Evolutionary conservation across 768 basidiomycete species (phyloP).

Genomic region (Mycena vulgaris): DNA sequence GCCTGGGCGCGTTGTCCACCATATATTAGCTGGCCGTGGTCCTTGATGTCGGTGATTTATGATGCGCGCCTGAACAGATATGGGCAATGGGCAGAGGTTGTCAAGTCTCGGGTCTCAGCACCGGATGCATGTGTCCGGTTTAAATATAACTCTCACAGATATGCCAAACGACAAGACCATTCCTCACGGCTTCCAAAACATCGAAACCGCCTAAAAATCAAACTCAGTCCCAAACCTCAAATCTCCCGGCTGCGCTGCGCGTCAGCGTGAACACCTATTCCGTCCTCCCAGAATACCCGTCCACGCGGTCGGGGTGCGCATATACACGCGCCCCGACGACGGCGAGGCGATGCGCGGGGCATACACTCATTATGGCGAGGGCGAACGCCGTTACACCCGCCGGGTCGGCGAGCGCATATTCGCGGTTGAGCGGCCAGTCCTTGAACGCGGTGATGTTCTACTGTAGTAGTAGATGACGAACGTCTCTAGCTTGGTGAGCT

Average conservation of each 20-base stretch:
- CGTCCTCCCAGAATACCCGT: not conserved
- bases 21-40: too few relatives aligned
- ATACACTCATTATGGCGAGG: not conserved
- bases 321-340: conserved; percentile 5
- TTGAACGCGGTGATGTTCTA: not conserved
- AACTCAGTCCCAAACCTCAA: not conserved
- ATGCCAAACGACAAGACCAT: too few relatives aligned
- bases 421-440: not conserved
- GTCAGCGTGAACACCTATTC: not conserved
- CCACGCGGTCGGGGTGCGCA: not conserved
- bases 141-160: too few relatives aligned
- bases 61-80: too few relatives aligned
- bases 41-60: too few relatives aligned
- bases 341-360: not conserved
- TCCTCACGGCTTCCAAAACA: conserved; percentile 2
- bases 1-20: too few relatives aligned
- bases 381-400: not conserved
- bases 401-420: not conserved
- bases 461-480: conserved; percentile 8
- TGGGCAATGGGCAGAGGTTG: too few relatives aligned
- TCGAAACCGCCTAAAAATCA: conserved; percentile 1
- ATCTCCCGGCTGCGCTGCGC: not conserved
- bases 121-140: too few relatives aligned
- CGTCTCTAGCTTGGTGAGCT: conserved; percentile 1
- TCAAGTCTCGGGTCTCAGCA: too few relatives aligned